These are phyloP conservation scores for Alternaria gansuensis DNA, from an alignment of 2,329 filamentous ascomycete species.

Conservation along the genomic window DNA sequence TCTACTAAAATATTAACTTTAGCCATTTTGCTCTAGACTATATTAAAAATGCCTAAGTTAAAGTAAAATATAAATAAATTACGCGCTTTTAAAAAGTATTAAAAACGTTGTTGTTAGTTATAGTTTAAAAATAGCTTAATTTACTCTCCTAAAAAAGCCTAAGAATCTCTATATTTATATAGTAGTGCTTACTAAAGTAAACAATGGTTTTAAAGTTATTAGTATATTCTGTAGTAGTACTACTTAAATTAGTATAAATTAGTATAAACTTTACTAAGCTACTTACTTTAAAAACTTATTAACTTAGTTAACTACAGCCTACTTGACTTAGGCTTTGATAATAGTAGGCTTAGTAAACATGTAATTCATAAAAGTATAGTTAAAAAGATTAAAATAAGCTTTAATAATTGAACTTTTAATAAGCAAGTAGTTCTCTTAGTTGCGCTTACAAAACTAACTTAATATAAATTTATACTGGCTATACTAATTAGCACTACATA, in stretches of 20 bases:
- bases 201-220: neutral
- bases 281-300: neutral
- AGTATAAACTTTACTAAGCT: neutral
- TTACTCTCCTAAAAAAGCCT: neutral
- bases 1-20: too few species aligned
- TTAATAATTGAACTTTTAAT: too few species aligned
- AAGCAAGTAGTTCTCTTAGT: too few species aligned
- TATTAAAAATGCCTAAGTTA: neutral
- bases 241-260: neutral
- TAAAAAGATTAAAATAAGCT: too few species aligned
- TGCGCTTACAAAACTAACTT: too few species aligned
- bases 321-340: neutral
- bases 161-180: neutral
- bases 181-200: neutral
- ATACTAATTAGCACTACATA: too few species aligned
- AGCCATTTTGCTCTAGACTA: neutral
- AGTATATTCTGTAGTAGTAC: neutral
- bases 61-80: neutral
- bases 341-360: too few species aligned
- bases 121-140: too few species aligned
- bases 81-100: neutral
- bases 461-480: too few species aligned
- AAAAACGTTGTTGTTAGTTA: neutral
- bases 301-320: neutral
- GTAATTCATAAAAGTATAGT: too few species aligned